phyloP scores from a whole-genome alignment of 768 basidiomycete genomes.

The Boletus bicolor region DNA sequence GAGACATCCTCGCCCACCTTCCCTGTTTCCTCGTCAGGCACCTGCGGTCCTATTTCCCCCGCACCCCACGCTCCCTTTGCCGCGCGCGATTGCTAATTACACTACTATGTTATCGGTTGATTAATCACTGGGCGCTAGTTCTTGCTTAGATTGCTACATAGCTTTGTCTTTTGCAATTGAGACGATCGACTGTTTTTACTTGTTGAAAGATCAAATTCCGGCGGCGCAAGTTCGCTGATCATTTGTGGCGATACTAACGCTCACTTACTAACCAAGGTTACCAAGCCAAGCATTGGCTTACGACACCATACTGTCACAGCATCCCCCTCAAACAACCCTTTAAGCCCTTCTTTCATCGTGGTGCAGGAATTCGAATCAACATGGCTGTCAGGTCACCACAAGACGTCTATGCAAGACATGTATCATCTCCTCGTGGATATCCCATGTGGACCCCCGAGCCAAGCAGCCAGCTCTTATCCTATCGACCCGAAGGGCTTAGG shows the following conservation, averaged over 20 bases:
- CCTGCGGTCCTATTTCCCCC: background rate
- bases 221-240: background rate
- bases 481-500: slow-evolving; percentile 28
- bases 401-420: slow-evolving; percentile 25
- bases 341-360: background rate
- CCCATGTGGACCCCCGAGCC: slow-evolving; percentile 38
- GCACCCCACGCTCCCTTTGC: background rate
- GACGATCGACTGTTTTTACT: slow-evolving; percentile 2
- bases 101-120: slow-evolving; percentile 2
- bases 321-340: background rate
- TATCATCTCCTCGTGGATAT: slow-evolving; percentile 30
- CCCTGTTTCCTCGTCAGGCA: background rate
- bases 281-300: slow-evolving; percentile 15
- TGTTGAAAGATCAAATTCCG: background rate
- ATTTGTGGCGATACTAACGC: background rate
- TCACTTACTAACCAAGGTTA: slow-evolving; percentile 10
- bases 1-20: background rate
- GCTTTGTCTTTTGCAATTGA: slow-evolving; percentile 11
- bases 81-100: background rate
- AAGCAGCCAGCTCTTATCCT: slow-evolving; percentile 23
- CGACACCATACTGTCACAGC: slow-evolving; percentile 7
- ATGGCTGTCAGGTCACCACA: slow-evolving; percentile 26
- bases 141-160: slow-evolving; percentile 11
- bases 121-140: background rate
- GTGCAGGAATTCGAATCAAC: background rate